phyloP scores from a whole-genome alignment of 2,329 filamentous ascomycete genomes.

The Mariannaea elegans region DNA sequence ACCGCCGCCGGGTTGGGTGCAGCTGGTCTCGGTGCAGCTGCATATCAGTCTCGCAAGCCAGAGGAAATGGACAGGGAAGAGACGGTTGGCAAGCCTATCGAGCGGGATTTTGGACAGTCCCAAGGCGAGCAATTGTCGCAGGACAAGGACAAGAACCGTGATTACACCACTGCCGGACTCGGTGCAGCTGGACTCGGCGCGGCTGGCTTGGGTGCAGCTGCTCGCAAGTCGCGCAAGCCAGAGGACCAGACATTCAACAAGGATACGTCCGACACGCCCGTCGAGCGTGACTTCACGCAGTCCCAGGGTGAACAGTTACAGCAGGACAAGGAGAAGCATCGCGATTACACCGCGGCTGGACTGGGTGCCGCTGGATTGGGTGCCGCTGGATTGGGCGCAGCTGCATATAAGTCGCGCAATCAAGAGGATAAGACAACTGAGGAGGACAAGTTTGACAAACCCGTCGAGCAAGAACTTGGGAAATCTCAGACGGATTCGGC shows the following conservation, averaged over 20 bases:
- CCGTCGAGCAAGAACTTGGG: neutral
- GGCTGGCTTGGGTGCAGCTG: slow-evolving; percentile 1
- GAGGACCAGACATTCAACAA: neutral
- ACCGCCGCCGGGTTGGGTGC: neutral
- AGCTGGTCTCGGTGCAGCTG: slow-evolving; percentile 9
- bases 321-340: neutral
- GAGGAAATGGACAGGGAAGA: too few relatives aligned
- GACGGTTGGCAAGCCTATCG: too few relatives aligned
- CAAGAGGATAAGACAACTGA: neutral
- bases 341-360: neutral
- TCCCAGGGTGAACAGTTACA: neutral
- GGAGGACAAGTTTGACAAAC: too few relatives aligned
- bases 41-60: neutral
- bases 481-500: neutral
- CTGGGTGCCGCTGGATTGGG: slow-evolving; percentile 12
- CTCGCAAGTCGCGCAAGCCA: neutral
- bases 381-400: slow-evolving; percentile 6
- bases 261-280: too few relatives aligned
- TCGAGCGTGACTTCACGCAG: neutral
- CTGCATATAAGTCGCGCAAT: neutral
- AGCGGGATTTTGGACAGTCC: neutral
- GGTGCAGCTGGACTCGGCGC: slow-evolving; percentile 15
- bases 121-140: neutral
- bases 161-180: neutral
- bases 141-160: neutral